Percentiles rank a stretch among this genome's conserved stretches.
phyloP scores from a whole-genome alignment of 345 rosid genomes.

The Citrus cavaleriei region DNA sequence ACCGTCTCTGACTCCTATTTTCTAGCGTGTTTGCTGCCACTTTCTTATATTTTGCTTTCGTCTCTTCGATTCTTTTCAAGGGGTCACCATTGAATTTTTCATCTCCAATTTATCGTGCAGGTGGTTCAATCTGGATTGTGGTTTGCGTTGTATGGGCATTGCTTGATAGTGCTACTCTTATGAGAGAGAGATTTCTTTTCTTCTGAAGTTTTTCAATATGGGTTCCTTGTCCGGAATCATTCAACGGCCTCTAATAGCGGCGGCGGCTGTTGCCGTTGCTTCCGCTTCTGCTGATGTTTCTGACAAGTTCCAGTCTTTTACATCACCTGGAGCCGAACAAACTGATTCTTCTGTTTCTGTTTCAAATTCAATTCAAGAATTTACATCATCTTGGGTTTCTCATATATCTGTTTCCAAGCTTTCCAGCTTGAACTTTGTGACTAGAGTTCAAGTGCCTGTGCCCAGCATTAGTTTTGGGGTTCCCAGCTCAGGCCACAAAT shows the following conservation, averaged over 20 bases:
- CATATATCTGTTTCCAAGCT: constrained; percentile 62
- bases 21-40: not conserved
- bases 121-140: constrained; percentile 4
- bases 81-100: not conserved
- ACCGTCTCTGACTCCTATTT: not conserved
- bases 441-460: constrained; percentile 51
- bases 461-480: constrained; percentile 45
- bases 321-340: constrained; percentile 26
- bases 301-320: constrained; percentile 46
- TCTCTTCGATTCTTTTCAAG: not conserved
- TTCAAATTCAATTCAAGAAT: constrained; percentile 32
- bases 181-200: constrained; percentile 20
- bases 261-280: constrained; percentile 73
- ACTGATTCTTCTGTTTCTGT: constrained; percentile 25
- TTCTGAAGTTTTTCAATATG: constrained; percentile 37
- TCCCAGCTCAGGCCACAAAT: constrained; percentile 25
- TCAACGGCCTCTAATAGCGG: constrained; percentile 89
- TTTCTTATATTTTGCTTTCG: not conserved
- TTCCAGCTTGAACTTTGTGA: constrained; percentile 48
- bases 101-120: constrained; percentile 10
- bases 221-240: constrained; percentile 69
- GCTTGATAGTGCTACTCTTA: constrained; percentile 18
- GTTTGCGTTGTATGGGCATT: not conserved
- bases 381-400: constrained; percentile 53
- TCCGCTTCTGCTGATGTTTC: constrained; percentile 69